Evolutionary conservation across 2,329 filamentous ascomycete genomes (phyloP), one percentile per base, ranked within the genome.

Genomic region (Esteya vermicola): DNA sequence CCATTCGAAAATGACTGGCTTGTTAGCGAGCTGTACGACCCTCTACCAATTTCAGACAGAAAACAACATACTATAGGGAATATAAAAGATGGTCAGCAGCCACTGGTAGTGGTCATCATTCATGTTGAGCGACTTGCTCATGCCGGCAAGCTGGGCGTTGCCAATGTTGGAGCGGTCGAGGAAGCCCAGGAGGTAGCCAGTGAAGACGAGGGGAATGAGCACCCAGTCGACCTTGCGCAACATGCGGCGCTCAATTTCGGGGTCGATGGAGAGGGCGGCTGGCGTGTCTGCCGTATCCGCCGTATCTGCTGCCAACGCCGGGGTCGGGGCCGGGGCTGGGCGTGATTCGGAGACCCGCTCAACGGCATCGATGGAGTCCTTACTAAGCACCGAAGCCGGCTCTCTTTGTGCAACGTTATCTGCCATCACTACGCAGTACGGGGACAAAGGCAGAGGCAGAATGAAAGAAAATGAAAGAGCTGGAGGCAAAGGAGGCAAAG

Each of bases 51-150:
- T 18, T 3, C 23, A 28, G 21, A n/a, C n/a, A n/a, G n/a, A n/a
- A n/a, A 10, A 9, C 2, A 12, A 42, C 56, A 41, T 42, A 60
- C 57, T 62, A 41, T 63, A 64, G 0, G 60, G 58, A 32, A 64
- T 64, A 45, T 64, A 65, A 40, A 64, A 64, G 33, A 65, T 62
- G 19, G 60, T 64, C 26, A 65, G 52, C 20, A 64, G 51, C 61
- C 62, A 65, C 53, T 62, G 55, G 43, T 60, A 64, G 9, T 62
- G 55, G 4, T 40, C 46, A 44, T 61, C 58, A 35, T 52, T 53
- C 23, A 61, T 57, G 12, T 54, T 54, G 8, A 62, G 50, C 33
- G 58, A 57, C 32, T 52, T 46, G 36, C 53, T 48, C 43, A 52
- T 47, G 39, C 50, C 50, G 21, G 50, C 49, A 3, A 48, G 46